Evolutionary conservation across 106 monocot genomes (phyloP), one percentile per base, ranked within the genome.

Genomic region (Dendrobium huoshanense): DNA sequence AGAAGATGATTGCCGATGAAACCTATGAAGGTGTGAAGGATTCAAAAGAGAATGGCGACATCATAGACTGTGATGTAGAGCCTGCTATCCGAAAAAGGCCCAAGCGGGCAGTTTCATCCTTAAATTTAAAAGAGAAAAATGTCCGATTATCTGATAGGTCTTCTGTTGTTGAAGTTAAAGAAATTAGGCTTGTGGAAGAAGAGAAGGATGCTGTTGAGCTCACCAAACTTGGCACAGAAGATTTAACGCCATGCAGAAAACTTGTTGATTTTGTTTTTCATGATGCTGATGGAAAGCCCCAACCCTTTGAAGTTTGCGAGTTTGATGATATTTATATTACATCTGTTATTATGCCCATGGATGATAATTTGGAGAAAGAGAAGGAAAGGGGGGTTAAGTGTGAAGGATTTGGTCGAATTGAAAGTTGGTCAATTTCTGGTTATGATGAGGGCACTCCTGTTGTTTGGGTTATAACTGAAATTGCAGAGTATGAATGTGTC

Each of bases 401-500:
- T 86, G 89, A 91, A 85, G 95, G 92, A n/a, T 98, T 98, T 85
- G 98, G 98, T 0, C 82, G 98, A 42, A 95, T 98, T 78, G 98
- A 98, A 74, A 80, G 82, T 78, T 98, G 98, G 98, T 77, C 95
- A 15, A 93, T 98, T 83, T 94, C 98, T 84, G 98, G 98, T 61
- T 98, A 98, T 82, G 98, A 98, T 85, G 98, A 98, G 82, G 98
- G 98, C 25, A 77, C 55, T 59, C 87, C 98, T 3, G 80, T 98
- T 19, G 79, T 98, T 81, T 98, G 98, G 98, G 81, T 98, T 55
- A 89, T 88, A 24, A 98, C 98, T 55, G 98, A 95, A 78, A 31
- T 86, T 82, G 92, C 95, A 58, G 92, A 94, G 29, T 98, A 93
- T 82, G 98, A 98, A 87, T 98, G 98, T 80, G 92, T 98, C 22